Conservation (phyloP, 768 basidiomycete genomes). For the Lanmaoa rubissima region DNA sequence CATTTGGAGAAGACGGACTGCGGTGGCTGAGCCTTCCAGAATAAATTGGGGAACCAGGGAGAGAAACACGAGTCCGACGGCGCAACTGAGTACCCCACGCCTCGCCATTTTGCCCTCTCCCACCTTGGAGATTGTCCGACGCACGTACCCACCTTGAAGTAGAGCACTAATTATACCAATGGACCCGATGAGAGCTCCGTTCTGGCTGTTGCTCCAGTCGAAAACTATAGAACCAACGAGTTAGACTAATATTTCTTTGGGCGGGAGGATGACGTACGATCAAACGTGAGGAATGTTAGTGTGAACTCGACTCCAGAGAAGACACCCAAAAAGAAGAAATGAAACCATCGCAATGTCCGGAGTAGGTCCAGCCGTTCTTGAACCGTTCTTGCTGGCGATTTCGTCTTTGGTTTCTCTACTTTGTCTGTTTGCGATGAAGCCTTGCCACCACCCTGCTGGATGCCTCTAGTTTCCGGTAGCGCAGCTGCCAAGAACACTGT, state of each 20-base stretch:
- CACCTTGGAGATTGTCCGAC: conserved; percentile 68
- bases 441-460: conserved; percentile 18
- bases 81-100: conserved; percentile 74
- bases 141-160: conserved; percentile 93
- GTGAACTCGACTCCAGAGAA: conserved; percentile 98
- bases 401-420: conserved; percentile 14
- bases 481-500: conserved; percentile 71
- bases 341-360: conserved; percentile 58
- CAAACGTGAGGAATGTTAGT: conserved; percentile 90
- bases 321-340: conserved; percentile 82
- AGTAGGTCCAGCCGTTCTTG: conserved; percentile 58
- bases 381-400: conserved; percentile 19
- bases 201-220: conserved; percentile 87
- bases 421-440: conserved; percentile 21
- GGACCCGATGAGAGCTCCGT: conserved; percentile 77
- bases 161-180: conserved; percentile 91
- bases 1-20: conserved; percentile 55
- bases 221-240: conserved; percentile 52
- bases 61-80: conserved; percentile 66
- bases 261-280: conserved; percentile 50
- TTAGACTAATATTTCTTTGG: neutral
- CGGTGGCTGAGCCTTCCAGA: conserved; percentile 39
- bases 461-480: conserved; percentile 85
- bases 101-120: conserved; percentile 85
- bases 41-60: conserved; percentile 64